Evolutionary conservation across 176 grass and related monocot genomes (phyloP), one percentile per base, ranked within the genome.

Genomic region (Rhipidocladum racemiflorum): DNA sequence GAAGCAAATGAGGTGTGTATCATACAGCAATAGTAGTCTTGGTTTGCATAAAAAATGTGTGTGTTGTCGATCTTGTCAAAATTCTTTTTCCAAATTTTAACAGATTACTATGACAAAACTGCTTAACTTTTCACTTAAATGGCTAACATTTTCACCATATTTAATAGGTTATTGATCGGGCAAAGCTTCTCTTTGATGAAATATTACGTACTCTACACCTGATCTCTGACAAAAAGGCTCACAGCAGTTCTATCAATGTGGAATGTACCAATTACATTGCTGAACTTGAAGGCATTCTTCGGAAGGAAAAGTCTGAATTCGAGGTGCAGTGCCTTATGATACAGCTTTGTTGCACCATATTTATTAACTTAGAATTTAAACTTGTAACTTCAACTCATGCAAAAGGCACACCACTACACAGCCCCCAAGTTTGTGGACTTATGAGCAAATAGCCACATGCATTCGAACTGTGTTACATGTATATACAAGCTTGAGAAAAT

Each of bases 1-100:
- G 96, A 99, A 90, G 85, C 74, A 78, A 90, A 89, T 16, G 91
- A 93, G 96, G 96, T 99, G n/a, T 84, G 80, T 87, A 38, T 20
- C 75, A 16, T 64, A 74, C 65, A 23, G 18, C n/a, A 84, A 80
- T 86, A 60, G 24, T 46, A 87, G 27, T 35, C 70, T 85, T 76
- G 77, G n/a, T 87, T 84, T 80, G 50, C 67, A 69, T 66, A 69
- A 55, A 65, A 89, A 48, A 53, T 65, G 24, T 25, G 21, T 35
- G 18, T 50, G 7, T 57, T 72, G n/a, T 34, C 4, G 24, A 80
- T 45, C 61, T 74, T 83, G 55, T 18, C 21, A 29, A 27, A 82
- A 61, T 74, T 57, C 42, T 65, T 67, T 35, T 39, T 53, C 51
- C 12, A 65, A 46, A 46, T 48, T 25, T 84, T 40, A 32, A 29